Conservation (phyloP, 2,329 filamentous ascomycete genomes). For the Herpomyces periplanetae region DNA sequence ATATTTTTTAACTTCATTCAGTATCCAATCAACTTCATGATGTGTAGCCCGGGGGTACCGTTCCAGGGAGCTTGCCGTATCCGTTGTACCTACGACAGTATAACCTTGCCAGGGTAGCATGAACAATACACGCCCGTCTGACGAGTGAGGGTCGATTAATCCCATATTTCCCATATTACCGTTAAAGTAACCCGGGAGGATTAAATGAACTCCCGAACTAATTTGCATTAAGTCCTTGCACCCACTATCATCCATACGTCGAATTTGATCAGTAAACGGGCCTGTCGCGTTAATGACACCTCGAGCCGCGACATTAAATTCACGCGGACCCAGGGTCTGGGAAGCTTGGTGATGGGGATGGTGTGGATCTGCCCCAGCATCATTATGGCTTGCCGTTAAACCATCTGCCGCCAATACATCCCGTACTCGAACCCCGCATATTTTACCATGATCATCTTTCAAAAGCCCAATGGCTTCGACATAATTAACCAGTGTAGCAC, state of each 20-base stretch:
- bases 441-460: conserved; percentile 28
- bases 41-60: conserved; percentile 37
- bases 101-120: conserved; percentile 79
- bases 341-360: no score
- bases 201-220: conserved; percentile 47
- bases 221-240: conserved; percentile 45
- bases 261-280: conserved; percentile 48
- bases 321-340: conserved; percentile 4
- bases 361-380: no score
- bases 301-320: no score
- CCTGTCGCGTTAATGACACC: conserved; percentile 63
- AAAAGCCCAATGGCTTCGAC: conserved; percentile 35
- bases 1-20: conserved; percentile 44
- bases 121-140: conserved; percentile 62
- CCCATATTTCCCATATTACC: conserved; percentile 56
- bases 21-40: conserved; percentile 54
- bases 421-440: conserved; percentile 31
- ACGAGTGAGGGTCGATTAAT: conserved; percentile 47
- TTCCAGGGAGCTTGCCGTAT: conserved; percentile 30
- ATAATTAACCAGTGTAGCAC: conserved; percentile 44
- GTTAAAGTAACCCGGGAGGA: conserved; percentile 57
- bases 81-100: conserved; percentile 60
- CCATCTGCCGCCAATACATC: conserved; percentile 22
- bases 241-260: conserved; percentile 36
- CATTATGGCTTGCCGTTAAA: conserved; percentile 28